Evolutionary conservation across 2,329 filamentous ascomycete species (phyloP), one percentile per base, ranked within the genome.

Genomic region (Rhinocladiella similis): DNA sequence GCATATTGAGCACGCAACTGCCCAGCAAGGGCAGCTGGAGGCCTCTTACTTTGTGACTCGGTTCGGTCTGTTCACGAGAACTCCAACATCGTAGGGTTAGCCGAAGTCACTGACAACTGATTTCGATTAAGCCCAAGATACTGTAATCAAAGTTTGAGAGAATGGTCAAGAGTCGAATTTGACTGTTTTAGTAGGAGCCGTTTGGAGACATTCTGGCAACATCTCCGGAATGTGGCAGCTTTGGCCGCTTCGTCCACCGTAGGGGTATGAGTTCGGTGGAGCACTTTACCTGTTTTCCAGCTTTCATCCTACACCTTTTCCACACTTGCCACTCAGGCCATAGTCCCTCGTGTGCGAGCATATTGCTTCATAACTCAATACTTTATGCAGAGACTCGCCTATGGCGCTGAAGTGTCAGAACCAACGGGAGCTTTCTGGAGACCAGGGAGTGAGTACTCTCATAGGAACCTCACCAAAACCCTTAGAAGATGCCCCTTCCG

Each of bases 241-340:
- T 57, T 60, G 47, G 57, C 57, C 57, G 57, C 54, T 51, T 50
- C 48, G 7, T 48, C 20, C 50, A 36, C 57, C 57, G 57, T 56
- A 57, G 25, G 0, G 5, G 27, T 16, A 20, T 16, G 22, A 29
- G 3, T 20, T 12, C 20, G 43, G 22, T n/a, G 43, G n/a, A 46
- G 7, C n/a, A 27, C 25, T 45, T 41, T 4, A 12, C 2, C 42
- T 14, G 6, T 22, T 7, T n/a, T 20, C 12, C 42, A 45, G 6
- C 16, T 45, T 45, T 27, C 42, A 45, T 25, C 38, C 18, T 41
- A 6, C 18, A 19, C n/a, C n/a, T n/a, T n/a, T n/a, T n/a, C 10
- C 3, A 19, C n/a, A 16, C 7, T 33, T 33, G 29, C 6, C 10
- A 4, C 29, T 33, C 10, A 7, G 10, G 5, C 6, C 29, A 33